Conservation (phyloP, 371 early-diverging fungal species). For the Circinella umbellata region DNA sequence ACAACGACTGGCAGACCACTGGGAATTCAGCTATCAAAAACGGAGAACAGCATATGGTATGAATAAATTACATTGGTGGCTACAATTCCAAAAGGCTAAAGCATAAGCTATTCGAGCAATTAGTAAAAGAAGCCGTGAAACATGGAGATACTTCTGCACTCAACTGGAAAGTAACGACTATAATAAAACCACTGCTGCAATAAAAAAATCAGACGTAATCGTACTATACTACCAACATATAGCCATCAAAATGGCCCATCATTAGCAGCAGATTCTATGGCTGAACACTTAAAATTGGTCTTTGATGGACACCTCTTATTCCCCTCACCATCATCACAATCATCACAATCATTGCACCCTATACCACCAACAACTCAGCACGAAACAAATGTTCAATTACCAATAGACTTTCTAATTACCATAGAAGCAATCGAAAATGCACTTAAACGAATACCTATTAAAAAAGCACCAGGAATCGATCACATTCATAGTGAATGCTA, state of each 20-base stretch:
- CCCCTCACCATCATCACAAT: neutral
- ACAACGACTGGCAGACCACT: neutral
- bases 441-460: constrained; percentile 3
- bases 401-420: neutral
- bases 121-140: neutral
- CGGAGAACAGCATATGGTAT: neutral
- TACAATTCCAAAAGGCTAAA: neutral
- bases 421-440: neutral
- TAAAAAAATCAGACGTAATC: neutral
- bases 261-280: constrained; percentile 8
- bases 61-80: neutral
- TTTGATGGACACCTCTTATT: constrained; percentile 5
- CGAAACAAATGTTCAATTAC: too few species aligned
- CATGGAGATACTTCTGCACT: neutral
- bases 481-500: constrained; percentile 31
- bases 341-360: neutral
- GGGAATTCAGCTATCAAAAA: constrained; percentile 5
- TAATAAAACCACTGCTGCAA: neutral
- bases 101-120: neutral
- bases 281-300: neutral
- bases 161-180: neutral
- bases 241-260: constrained; percentile 14
- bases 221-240: neutral
- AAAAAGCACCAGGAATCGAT: constrained; percentile 30
- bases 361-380: neutral